A percentile compares a stretch with the other conserved stretches of the same genome.
Evolutionary conservation across 129 eudicot species (phyloP).

Genomic region (Flaveria sonorensis): DNA sequence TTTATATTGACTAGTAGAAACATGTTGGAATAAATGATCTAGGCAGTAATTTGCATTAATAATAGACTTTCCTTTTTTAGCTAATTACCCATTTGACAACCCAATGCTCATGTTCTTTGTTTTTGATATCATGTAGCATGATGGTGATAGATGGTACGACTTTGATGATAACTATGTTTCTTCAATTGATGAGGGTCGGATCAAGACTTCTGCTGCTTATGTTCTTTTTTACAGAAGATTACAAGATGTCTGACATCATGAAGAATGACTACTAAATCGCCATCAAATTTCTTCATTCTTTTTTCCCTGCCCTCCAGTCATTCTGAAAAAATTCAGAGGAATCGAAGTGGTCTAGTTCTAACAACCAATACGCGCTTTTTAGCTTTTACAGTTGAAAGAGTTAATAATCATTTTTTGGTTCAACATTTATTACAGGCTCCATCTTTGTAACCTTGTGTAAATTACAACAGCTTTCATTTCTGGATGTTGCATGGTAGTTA

Average conservation of each 20-base stretch:
- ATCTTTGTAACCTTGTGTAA: conserved; percentile 40
- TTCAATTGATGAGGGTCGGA: conserved; percentile 73
- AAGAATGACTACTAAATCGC: conserved; percentile 8
- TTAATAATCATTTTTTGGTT: conserved; percentile 24
- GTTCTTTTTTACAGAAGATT: conserved; percentile 86
- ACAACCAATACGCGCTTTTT: conserved; percentile 28
- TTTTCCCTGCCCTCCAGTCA: conserved; percentile 3
- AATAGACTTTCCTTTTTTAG: background rate
- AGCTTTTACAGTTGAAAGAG: conserved; percentile 25
- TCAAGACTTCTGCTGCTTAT: conserved; percentile 88
- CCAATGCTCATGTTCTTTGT: conserved; percentile 6
- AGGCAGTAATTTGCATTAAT: background rate
- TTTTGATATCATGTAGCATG: conserved; percentile 59
- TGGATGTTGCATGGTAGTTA: conserved; percentile 22
- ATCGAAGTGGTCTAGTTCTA: conserved; percentile 34
- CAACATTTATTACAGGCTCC: conserved; percentile 27
- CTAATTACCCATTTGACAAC: background rate
- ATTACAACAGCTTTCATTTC: conserved; percentile 20
- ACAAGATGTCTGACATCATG: conserved; percentile 43
- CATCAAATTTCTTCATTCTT: conserved; percentile 17
- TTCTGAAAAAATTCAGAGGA: conserved; percentile 12
- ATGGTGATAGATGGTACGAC: conserved; percentile 84
- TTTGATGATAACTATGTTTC: conserved; percentile 84
- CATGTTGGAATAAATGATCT: background rate
- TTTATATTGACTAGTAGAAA: background rate